These are phyloP conservation scores for Vitis rupestris DNA, from an alignment of 164 flowering plant species.

Conservation along the genomic window DNA sequence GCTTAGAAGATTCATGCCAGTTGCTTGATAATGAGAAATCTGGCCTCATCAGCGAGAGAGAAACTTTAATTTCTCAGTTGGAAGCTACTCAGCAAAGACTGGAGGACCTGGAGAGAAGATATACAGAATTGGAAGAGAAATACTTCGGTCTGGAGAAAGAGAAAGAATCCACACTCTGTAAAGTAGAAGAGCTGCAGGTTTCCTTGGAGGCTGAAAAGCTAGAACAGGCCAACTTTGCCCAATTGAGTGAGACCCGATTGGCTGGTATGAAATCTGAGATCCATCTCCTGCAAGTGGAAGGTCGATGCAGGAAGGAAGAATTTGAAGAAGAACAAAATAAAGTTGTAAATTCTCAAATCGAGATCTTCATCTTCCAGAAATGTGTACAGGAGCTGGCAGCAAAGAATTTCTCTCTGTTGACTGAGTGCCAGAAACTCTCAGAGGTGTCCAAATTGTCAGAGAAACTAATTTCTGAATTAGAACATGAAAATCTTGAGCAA, in stretches of 20 bases:
- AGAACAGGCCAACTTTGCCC: conserved; percentile 30
- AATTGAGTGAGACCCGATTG: conserved; percentile 30
- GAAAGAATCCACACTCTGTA: conserved; percentile 31
- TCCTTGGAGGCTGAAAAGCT: conserved; percentile 34
- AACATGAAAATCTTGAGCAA: conserved; percentile 33
- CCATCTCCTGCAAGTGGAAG: conserved; percentile 33
- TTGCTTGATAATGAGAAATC: conserved; percentile 49
- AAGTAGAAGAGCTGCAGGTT: conserved; percentile 32
- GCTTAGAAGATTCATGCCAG: conserved; percentile 46
- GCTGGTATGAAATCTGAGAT: conserved; percentile 32
- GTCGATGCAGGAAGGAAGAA: conserved; percentile 24
- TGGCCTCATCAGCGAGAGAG: conserved; percentile 38
- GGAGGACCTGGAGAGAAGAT: conserved; percentile 34
- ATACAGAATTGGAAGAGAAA: conserved; percentile 34
- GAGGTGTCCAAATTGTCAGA: conserved; percentile 39
- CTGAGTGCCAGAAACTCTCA: conserved; percentile 32
- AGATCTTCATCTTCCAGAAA: conserved; percentile 39
- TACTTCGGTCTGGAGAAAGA: conserved; percentile 34
- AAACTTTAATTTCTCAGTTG: conserved; percentile 34
- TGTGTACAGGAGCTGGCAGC: conserved; percentile 34
- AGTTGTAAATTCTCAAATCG: conserved; percentile 33
- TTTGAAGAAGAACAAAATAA: conserved; percentile 40
- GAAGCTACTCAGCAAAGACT: conserved; percentile 30
- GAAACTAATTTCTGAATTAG: conserved; percentile 36
- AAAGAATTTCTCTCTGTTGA: conserved; percentile 25